These are phyloP conservation scores for Candida freyschussii DNA, from an alignment of 1,139 yeast species.

Conservation along the genomic window DNA sequence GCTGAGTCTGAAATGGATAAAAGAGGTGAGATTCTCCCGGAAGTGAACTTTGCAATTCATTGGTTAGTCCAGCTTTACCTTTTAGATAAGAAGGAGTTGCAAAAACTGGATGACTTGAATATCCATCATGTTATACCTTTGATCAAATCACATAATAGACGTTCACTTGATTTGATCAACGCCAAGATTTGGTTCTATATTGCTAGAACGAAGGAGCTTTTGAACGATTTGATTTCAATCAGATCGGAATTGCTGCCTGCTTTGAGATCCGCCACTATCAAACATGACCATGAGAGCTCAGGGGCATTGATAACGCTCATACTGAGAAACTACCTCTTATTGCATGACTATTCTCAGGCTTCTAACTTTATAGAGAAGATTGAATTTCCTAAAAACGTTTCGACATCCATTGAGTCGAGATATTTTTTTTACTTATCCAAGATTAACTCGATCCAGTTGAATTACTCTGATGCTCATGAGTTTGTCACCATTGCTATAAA, in stretches of 20 bases:
- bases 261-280: conserved; percentile 81
- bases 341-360: conserved; percentile 85
- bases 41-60: conserved; percentile 75
- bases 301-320: conserved; percentile 82
- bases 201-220: conserved; percentile 70
- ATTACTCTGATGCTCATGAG: conserved; percentile 87
- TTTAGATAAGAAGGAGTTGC: conserved; percentile 54
- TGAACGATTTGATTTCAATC: conserved; percentile 53
- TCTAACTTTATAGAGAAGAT: conserved; percentile 85
- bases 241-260: conserved; percentile 69
- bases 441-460: conserved; percentile 87
- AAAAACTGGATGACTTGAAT: conserved; percentile 49
- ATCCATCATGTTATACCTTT: conserved; percentile 44
- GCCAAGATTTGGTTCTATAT: conserved; percentile 95
- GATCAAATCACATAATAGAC: conserved; percentile 63
- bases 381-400: conserved; percentile 79
- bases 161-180: conserved; percentile 79
- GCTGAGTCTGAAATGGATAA: conserved; percentile 30
- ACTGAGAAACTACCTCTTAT: conserved; percentile 70
- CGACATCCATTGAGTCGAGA: conserved; percentile 87
- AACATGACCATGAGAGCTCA: conserved; percentile 90
- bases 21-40: conserved; percentile 52
- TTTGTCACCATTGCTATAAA: conserved; percentile 89
- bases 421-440: conserved; percentile 86
- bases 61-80: conserved; percentile 72